Base-by-base conservation (phyloP, 1,284 basidiomycete species). In the Pyrrhoderma noxium region DNA sequence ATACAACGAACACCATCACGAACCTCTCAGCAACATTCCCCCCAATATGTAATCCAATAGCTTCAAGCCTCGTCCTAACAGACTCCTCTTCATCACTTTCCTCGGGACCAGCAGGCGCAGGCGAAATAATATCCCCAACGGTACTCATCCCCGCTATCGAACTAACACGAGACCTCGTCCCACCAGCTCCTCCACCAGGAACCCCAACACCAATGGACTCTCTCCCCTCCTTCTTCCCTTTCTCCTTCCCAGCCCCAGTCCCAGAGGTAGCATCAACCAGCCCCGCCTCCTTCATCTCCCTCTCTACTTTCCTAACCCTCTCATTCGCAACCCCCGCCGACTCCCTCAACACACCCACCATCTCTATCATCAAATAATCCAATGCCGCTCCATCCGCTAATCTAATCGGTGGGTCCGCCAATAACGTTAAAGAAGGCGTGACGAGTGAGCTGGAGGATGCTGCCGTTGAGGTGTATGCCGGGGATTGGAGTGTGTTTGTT, bases 1-100 rank as follows among this genome's bases (percentile, higher is more conserved):
- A 40, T 22, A 40, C 21, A 40, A 13, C 3, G 19, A 31, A 44
- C 21, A 43, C 7, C 21, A 9, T 8, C 5, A 67, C 77, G 49
- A 56, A 93, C 92, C 85, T 75, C 70, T 95, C 92, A 0, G 85
- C 81, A 52, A 93, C 79, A 63, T 87, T 90, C 3, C 84, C 82
- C 1, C 93, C 93, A 1, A 95, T 88, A 64, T 93, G 89, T 58
- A 83, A 67, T 0, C 93, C 93, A 56, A 97, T 89, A 5, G 79
- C 71, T 65, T 95, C 92, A 38, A 95, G 70, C 47, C 90, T 71
- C 25, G 75, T 67, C 37, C 78, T 70, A 11, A 93, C 66, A 7
- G 77, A 85, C 47, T 85, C 83, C 47, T 93, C 89, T 9, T 89
- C 85, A 36, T 89, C 79, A 14, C 70, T 61, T 1, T 60, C 68